Base-by-base conservation (phyloP, 1,284 basidiomycete genomes). In the Acaromyces ingoldii region DNA sequence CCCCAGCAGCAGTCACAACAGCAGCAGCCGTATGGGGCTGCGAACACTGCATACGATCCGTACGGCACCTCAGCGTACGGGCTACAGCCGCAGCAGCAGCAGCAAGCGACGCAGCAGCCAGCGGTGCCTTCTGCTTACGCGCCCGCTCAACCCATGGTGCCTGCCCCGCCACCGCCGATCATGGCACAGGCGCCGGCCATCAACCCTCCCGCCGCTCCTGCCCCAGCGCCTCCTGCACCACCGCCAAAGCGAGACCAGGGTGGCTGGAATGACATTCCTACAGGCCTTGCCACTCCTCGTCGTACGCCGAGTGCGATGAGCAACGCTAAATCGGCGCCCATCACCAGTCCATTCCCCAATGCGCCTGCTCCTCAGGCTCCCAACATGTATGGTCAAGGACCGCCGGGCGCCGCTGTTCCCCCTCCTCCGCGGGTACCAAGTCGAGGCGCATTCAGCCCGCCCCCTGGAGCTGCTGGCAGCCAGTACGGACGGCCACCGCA, bases 261-360 rank as follows among this genome's bases (percentile, higher is more conserved):
- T 9, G 89, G 89, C 0, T 97, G 91, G 91, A 97, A 97, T 71
- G 92, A 97, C 68, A 84, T 88, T 0, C 90, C 89, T 1, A 76
- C 50, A 24, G 55, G 58, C 4, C 34, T 50, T 25, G 63, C 62
- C 9, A 62, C 70, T 22, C 78, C 81, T 45, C 63, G 65, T 19
- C 38, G 53, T 17, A 62, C 66, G 10, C 49, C 63, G 9, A 65
- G 62, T 34, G 67, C 67, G 24, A 62, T 65, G 59, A 62, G 62
- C 22, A 51, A 62, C 44, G 53, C 57, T 21, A 64, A 62, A 41
- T 45, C 58, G 9, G 51, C 60, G 26, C 48, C 76, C 1, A 93
- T 96, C 75, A 85, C 85, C 13, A 83, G 88, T 24, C 91, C 91
- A 1, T 95, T 96, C 84, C 88, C 90, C 6, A 89, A 88, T 63